These are phyloP conservation scores for Sporothrix schenckii DNA, from an alignment of 2,329 filamentous ascomycete genomes.

Conservation along the genomic window DNA sequence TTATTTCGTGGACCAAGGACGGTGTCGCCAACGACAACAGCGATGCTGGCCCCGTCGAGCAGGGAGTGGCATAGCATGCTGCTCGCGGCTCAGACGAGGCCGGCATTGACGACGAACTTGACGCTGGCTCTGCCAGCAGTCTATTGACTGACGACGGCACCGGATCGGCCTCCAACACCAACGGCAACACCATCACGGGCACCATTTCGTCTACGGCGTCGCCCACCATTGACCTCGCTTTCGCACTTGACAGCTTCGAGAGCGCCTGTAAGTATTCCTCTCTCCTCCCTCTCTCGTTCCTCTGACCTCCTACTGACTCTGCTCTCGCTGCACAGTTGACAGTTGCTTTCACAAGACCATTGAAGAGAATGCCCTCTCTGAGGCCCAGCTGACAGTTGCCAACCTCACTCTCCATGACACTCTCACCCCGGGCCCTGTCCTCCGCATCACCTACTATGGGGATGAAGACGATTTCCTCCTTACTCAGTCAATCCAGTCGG, in stretches of 20 bases:
- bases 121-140: not conserved
- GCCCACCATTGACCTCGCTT: constrained; percentile 2
- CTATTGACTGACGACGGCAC: no score
- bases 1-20: not conserved
- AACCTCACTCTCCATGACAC: not conserved
- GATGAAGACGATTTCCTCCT: not conserved
- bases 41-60: not conserved
- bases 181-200: not conserved
- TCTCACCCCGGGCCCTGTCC: not conserved
- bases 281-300: not conserved
- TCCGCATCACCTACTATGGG: not conserved
- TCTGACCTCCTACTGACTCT: not conserved
- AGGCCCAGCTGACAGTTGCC: not conserved
- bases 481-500: not conserved
- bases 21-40: not conserved
- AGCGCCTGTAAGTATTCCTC: not conserved
- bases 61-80: not conserved
- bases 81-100: not conserved
- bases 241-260: not conserved
- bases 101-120: not conserved
- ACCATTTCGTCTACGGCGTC: not conserved
- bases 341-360: not conserved
- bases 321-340: constrained; percentile 1
- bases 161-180: no score
- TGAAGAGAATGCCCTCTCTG: not conserved